These are phyloP conservation scores for Acidomyces sp. DNA, from an alignment of 495 filamentous ascomycete species.

Conservation along the genomic window DNA sequence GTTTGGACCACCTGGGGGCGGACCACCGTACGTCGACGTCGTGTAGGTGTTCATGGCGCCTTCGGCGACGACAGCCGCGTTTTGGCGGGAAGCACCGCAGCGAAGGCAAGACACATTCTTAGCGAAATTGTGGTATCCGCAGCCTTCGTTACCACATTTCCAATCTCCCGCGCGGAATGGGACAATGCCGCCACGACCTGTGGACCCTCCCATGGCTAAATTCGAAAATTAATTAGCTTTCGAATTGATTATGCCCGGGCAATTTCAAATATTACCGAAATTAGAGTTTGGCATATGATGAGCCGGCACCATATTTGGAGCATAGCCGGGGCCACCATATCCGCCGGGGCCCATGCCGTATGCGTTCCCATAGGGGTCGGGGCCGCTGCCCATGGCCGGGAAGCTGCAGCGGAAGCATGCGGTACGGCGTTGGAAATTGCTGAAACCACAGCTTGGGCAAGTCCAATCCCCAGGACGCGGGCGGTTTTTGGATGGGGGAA, in stretches of 20 bases:
- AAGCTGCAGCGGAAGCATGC: conserved; percentile 98
- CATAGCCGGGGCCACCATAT: conserved; percentile 62
- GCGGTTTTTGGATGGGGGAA: conserved; percentile 95
- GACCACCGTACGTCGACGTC: conserved; percentile 1
- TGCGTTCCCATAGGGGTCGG: conserved; percentile 52
- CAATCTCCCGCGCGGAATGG: conserved; percentile 97
- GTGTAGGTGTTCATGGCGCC: conserved; percentile 10
- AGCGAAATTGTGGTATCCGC: conserved; percentile 96
- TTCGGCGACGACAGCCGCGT: conserved; percentile 85
- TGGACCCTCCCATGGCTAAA: conserved; percentile 11
- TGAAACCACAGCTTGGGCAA: conserved; percentile 85
- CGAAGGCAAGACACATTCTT: conserved; percentile 97
- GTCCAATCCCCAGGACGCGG: conserved; percentile 97
- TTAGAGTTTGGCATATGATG: not conserved
- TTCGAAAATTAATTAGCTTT: too few relatives aligned
- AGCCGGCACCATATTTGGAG: too few relatives aligned
- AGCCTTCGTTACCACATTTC: conserved; percentile 97
- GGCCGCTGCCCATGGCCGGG: conserved; percentile 69
- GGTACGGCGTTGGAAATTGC: conserved; percentile 93
- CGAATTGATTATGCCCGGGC: too few relatives aligned
- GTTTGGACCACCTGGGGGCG: conserved; percentile 3
- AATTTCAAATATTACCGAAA: conserved; percentile 29
- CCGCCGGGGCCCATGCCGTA: conserved; percentile 55
- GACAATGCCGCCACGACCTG: conserved; percentile 61
- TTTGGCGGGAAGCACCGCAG: conserved; percentile 86